Base-by-base conservation (phyloP, 2,329 filamentous ascomycete genomes). In the Boeremia lycopersici region DNA sequence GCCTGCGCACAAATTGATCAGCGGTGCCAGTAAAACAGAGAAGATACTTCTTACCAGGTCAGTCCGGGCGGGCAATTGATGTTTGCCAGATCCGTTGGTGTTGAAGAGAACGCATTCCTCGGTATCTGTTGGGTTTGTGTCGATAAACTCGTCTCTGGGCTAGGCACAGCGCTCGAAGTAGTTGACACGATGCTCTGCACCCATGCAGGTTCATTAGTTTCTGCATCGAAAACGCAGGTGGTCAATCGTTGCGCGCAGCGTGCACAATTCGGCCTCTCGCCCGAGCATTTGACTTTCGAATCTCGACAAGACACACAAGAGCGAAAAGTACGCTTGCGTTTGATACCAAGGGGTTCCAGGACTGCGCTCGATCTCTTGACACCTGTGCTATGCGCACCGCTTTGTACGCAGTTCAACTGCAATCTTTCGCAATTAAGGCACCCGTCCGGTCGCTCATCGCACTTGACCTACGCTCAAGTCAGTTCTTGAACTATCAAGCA, bases 251-350 rank as follows among this genome's bases (percentile, higher is more conserved):
- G 67, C 30, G 61, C 63, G 40, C 69, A 72, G 31, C 69, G 60
- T 39, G 62, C 62, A 39, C 69, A 71, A 3, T 59, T 64, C 19
- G 69, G 69, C 17, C 69, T 49, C 53, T 70, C 68, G n/a, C 69
- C 69, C 13, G 68, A 68, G 35, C 69, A 71, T 40, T 70, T 71
- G 48, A 71, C 67, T 43, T 71, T 71, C 10, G 65, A 68, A 33
- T 70, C 67, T 30, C 69, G 62, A 47, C 69, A 71, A 4, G 65
- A 62, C 12, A 70, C 62, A 34, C 69, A 71, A 6, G 68, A 70
- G 23, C 69, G 61, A 36, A 70, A 71, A 1, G 69, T 71, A 11
- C 69, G 63, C 45, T 70, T 71, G 15, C 69, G 61, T 57, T 71
- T 71, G 50, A 70, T 69, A 10, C 68, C 65, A 11, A 67, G 51